These are phyloP conservation scores for Obba rivulosa DNA, from an alignment of 768 basidiomycete genomes.

Conservation along the genomic window DNA sequence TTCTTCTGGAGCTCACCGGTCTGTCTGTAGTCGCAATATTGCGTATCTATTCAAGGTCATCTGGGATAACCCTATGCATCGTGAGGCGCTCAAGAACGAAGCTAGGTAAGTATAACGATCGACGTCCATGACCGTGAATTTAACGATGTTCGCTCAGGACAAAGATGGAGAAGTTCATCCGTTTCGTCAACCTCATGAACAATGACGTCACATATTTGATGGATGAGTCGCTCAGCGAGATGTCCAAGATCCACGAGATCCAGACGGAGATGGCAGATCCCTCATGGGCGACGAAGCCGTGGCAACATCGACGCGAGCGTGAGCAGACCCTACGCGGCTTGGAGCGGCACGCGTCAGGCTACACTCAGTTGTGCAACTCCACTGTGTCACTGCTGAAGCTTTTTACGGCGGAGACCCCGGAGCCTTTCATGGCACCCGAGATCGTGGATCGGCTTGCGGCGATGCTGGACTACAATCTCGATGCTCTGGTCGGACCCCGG, in stretches of 20 bases:
- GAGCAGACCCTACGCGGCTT: conserved; percentile 72
- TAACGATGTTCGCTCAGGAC: conserved; percentile 33
- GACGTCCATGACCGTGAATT: neutral
- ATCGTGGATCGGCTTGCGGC: conserved; percentile 94
- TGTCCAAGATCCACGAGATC: conserved; percentile 83
- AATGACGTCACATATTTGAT: conserved; percentile 98
- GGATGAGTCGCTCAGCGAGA: conserved; percentile 89
- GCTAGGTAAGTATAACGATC: conserved; percentile 50
- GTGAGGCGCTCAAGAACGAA: conserved; percentile 79
- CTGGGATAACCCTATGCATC: conserved; percentile 87
- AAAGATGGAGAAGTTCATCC: conserved; percentile 88
- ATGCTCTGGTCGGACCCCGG: conserved; percentile 82
- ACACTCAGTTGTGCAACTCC: conserved; percentile 80
- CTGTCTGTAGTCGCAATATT: conserved; percentile 65
- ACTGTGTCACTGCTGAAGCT: conserved; percentile 88
- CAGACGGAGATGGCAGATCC: conserved; percentile 80
- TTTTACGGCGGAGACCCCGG: conserved; percentile 88
- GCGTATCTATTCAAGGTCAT: conserved; percentile 82
- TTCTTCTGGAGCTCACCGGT: neutral
- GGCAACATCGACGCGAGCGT: conserved; percentile 78
- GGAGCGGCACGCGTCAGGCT: conserved; percentile 80
- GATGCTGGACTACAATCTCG: conserved; percentile 93
- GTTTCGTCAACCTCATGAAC: conserved; percentile 96
- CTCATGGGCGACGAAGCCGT: conserved; percentile 62
- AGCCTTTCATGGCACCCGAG: conserved; percentile 93